Evolutionary conservation across 805 yeast genomes (phyloP).

Genomic region (Blastobotrys terrestris): DNA sequence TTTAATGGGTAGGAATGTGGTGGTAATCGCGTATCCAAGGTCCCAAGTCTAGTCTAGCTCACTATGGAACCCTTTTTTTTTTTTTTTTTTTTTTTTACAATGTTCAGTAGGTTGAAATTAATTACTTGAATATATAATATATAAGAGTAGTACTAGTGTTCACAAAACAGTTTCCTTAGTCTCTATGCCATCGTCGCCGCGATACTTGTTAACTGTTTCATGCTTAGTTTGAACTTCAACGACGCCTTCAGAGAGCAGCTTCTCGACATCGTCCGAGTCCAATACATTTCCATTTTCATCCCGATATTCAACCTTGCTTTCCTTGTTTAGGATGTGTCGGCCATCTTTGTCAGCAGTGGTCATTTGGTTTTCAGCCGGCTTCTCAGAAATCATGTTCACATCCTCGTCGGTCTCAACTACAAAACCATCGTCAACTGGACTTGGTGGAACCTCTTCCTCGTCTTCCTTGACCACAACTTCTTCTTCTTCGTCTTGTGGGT

Average conservation of each 20-base stretch:
- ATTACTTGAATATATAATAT: background rate
- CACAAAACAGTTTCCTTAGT: background rate
- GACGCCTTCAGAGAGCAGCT: constrained; percentile 13
- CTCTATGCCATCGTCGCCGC: constrained; percentile 13
- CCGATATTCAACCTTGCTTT: constrained; percentile 26
- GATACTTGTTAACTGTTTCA: constrained; percentile 4
- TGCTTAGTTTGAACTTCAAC: constrained; percentile 13
- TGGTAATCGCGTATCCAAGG: too few relatives aligned
- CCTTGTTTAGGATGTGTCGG: constrained; percentile 1
- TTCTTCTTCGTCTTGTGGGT: constrained; percentile 8
- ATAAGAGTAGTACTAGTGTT: background rate
- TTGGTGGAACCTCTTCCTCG: background rate
- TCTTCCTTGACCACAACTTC: background rate
- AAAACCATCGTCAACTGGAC: constrained; percentile 2
- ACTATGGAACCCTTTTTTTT: too few relatives aligned
- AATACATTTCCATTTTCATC: constrained; percentile 36
- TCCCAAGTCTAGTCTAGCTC: background rate
- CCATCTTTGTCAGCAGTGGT: background rate
- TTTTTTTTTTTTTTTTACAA: too few relatives aligned
- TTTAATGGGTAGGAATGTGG: background rate
- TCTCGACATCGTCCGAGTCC: constrained; percentile 19
- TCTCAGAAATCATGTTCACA: background rate
- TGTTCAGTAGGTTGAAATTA: background rate
- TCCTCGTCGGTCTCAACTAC: constrained; percentile 2
- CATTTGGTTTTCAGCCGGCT: background rate